Conservation (phyloP, 768 basidiomycete genomes). For the Phaffia australis region DNA sequence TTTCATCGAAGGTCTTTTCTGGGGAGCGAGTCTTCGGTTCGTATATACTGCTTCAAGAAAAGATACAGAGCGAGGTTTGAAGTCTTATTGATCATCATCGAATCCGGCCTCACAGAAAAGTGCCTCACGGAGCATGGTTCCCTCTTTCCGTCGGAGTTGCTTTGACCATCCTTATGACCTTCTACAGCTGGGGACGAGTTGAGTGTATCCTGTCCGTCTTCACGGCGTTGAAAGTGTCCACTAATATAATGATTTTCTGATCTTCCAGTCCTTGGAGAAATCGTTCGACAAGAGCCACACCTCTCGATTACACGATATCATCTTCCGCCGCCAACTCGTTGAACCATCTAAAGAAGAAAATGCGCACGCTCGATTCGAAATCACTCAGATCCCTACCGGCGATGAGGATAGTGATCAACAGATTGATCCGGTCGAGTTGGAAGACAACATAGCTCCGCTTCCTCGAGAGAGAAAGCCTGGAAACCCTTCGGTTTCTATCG, state of each 20-base stretch:
- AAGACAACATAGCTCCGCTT: slow-evolving; percentile 26
- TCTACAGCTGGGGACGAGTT: slow-evolving; percentile 53
- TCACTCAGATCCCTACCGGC: not conserved
- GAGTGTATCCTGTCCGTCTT: not conserved
- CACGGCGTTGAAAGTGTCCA: not conserved
- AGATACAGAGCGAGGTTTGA: slow-evolving; percentile 5
- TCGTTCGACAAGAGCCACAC: slow-evolving; percentile 51
- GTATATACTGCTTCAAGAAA: not conserved
- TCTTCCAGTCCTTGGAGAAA: slow-evolving; percentile 47
- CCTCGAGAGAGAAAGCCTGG: slow-evolving; percentile 27
- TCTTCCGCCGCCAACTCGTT: slow-evolving; percentile 18
- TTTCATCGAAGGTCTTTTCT: slow-evolving; percentile 44
- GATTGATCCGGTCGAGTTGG: slow-evolving; percentile 25
- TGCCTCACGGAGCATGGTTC: slow-evolving; percentile 59
- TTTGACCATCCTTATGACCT: slow-evolving; percentile 46
- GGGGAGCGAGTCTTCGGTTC: slow-evolving; percentile 48
- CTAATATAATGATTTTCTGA: no score
- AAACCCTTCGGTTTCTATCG: slow-evolving; percentile 32
- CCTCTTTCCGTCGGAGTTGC: slow-evolving; percentile 50
- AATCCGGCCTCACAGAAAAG: slow-evolving; percentile 43
- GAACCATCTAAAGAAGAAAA: not conserved
- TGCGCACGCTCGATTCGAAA: slow-evolving; percentile 29
- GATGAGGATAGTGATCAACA: slow-evolving; percentile 12
- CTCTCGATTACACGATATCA: slow-evolving; percentile 48
- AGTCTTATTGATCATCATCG: no score